Conservation (phyloP, 345 rosid species). For the Dovyalis caffra region DNA sequence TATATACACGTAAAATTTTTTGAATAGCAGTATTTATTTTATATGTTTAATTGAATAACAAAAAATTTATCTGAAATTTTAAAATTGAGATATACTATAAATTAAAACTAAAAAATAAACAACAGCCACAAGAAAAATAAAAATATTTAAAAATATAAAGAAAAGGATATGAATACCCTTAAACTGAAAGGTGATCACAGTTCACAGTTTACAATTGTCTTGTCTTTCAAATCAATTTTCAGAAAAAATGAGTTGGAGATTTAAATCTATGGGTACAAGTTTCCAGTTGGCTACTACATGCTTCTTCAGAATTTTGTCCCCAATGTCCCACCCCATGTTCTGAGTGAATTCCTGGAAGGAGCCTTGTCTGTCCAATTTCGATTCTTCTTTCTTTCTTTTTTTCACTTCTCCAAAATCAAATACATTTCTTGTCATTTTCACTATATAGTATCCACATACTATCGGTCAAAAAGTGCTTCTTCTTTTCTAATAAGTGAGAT, state of each 20-base stretch:
- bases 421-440: background rate
- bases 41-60: no score
- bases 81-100: no score
- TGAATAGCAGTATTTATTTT: no score
- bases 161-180: no score
- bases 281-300: conserved; percentile 12
- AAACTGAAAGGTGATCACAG: no score
- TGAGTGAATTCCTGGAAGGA: conserved; percentile 30
- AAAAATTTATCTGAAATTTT: no score
- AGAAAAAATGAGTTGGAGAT: conserved; percentile 11
- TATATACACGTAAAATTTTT: no score
- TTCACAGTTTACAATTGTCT: no score
- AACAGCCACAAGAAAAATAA: background rate
- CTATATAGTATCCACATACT: background rate
- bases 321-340: conserved; percentile 3
- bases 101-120: no score
- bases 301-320: conserved; percentile 13
- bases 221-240: conserved; percentile 9
- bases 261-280: background rate
- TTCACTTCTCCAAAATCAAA: background rate
- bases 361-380: background rate
- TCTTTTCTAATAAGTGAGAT: no score
- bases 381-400: background rate
- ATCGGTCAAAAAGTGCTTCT: background rate
- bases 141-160: background rate